Evolutionary conservation across 495 filamentous ascomycete species (phyloP).

Genomic region (Podospora australis): DNA sequence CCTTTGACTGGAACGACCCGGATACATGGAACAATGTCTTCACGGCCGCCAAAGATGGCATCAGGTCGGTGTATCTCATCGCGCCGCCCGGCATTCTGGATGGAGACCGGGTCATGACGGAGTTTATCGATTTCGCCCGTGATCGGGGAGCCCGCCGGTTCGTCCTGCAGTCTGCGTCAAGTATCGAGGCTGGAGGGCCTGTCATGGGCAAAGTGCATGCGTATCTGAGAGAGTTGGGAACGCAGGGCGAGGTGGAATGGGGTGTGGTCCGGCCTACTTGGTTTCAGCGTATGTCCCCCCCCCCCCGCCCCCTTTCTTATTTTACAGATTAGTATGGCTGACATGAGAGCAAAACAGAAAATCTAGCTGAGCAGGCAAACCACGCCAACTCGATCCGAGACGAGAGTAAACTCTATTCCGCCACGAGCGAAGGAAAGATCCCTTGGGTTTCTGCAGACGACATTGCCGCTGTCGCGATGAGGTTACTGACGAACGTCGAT

Average conservation of each 20-base stretch:
- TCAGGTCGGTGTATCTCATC: conserved; percentile 35
- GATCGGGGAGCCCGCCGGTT: conserved; percentile 34
- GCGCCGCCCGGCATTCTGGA: conserved; percentile 23
- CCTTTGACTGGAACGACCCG: conserved; percentile 44
- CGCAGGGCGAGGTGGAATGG: conserved; percentile 35
- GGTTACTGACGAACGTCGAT: conserved; percentile 33
- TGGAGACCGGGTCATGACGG: conserved; percentile 23
- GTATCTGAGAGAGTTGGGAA: conserved; percentile 34
- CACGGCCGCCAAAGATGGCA: neutral
- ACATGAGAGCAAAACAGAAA: conserved; percentile 17
- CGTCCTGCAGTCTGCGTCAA: conserved; percentile 36
- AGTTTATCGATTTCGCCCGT: conserved; percentile 35
- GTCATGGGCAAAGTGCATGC: conserved; percentile 32
- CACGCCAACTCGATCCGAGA: conserved; percentile 30
- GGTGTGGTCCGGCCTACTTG: conserved; percentile 37
- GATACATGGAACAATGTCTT: conserved; percentile 34
- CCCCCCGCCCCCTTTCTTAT: too few species aligned
- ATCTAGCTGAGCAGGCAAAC: conserved; percentile 25
- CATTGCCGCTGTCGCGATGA: conserved; percentile 41
- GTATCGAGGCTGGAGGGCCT: conserved; percentile 30
- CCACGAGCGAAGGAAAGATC: conserved; percentile 37
- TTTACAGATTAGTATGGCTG: neutral
- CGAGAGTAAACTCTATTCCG: conserved; percentile 40
- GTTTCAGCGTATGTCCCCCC: conserved; percentile 34
- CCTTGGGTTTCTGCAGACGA: conserved; percentile 43